phyloP scores from a whole-genome alignment of 805 yeast species.

The Saccharomycopsis javanensis region DNA sequence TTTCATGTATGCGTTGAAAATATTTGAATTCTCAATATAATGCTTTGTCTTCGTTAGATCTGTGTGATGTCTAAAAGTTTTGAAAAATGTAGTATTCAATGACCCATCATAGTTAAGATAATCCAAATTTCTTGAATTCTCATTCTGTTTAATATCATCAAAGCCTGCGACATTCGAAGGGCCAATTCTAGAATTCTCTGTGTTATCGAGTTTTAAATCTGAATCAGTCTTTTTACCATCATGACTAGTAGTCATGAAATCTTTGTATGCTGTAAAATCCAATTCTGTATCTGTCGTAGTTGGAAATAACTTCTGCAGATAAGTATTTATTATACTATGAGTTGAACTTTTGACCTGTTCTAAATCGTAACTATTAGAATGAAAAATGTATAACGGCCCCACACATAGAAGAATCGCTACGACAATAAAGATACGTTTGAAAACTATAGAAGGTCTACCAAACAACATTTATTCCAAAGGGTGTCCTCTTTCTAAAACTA shows the following conservation, averaged over 20 bases:
- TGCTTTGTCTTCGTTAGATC: not conserved
- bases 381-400: not conserved
- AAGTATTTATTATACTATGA: not conserved
- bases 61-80: conserved; percentile 7
- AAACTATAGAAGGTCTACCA: not conserved
- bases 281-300: not conserved
- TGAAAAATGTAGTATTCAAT: conserved; percentile 12
- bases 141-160: not conserved
- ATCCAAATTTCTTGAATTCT: not conserved
- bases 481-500: not conserved
- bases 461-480: not conserved
- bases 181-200: no score
- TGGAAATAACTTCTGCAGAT: not conserved
- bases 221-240: not conserved
- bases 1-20: not conserved
- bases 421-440: not conserved
- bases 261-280: not conserved
- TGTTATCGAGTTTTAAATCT: no score
- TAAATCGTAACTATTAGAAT: not conserved
- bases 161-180: no score
- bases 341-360: not conserved
- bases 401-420: not conserved
- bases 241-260: not conserved
- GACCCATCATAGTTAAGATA: conserved; percentile 10
- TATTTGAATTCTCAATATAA: not conserved